A percentile compares a stretch with the other conserved stretches of the same genome.
Conservation (phyloP, 2,329 filamentous ascomycete genomes). For the Fusarium papillatum region DNA sequence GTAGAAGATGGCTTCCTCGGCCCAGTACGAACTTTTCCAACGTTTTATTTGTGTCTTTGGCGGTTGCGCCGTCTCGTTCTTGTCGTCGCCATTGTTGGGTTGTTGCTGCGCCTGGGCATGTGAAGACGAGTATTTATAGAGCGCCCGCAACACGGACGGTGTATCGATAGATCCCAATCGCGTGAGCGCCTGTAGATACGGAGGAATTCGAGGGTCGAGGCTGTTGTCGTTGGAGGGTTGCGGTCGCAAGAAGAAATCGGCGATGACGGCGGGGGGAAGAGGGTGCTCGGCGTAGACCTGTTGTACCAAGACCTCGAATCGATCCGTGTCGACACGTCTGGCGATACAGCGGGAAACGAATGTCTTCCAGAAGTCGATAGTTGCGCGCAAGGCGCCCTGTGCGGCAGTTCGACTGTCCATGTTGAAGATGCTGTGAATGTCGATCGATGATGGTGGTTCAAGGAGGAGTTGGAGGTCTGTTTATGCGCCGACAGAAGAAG, state of each 20-base stretch:
- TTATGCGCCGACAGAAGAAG: conserved; percentile 15
- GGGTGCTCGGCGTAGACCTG: conserved; percentile 65
- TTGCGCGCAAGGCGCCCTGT: conserved; percentile 42
- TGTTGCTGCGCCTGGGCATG: conserved; percentile 50
- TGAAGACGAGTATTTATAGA: conserved; percentile 70
- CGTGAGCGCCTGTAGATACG: conserved; percentile 70
- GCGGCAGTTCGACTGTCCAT: conserved; percentile 46
- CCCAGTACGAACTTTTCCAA: conserved; percentile 70
- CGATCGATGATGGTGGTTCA: conserved; percentile 10
- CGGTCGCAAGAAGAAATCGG: conserved; percentile 71
- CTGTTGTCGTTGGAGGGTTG: conserved; percentile 60
- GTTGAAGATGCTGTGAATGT: not conserved
- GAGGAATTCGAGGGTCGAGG: conserved; percentile 70
- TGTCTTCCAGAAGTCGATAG: conserved; percentile 59
- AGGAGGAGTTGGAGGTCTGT: not conserved
- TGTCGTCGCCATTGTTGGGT: conserved; percentile 28
- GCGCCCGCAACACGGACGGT: conserved; percentile 65
- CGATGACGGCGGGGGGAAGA: conserved; percentile 63
- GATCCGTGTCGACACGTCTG: conserved; percentile 64
- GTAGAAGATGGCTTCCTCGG: conserved; percentile 95
- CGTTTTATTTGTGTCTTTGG: conserved; percentile 43
- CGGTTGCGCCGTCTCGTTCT: conserved; percentile 37
- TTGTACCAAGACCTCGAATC: conserved; percentile 65
- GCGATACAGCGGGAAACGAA: conserved; percentile 66
- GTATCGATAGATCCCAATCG: conserved; percentile 65